A percentile compares a stretch with the other conserved stretches of the same genome.
Evolutionary conservation across 2,329 filamentous ascomycete species (phyloP).

Genomic region (Paramyrothecium roridum): DNA sequence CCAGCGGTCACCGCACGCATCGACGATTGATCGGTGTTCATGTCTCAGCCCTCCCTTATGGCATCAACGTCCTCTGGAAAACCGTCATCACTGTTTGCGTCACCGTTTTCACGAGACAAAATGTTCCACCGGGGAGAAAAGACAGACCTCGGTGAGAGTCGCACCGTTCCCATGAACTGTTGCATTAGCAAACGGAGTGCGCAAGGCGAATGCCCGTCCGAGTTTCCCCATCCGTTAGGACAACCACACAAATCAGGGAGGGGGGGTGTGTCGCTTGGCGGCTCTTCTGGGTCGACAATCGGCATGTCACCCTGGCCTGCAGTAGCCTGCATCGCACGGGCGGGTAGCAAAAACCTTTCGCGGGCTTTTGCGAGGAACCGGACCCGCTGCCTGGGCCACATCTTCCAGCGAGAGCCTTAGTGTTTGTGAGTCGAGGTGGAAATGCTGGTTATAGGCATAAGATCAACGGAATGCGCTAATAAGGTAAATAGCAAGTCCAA

Average conservation of each 20-base stretch:
- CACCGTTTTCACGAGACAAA: neutral
- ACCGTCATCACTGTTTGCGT: neutral
- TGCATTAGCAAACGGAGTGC: neutral
- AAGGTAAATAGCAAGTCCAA: neutral
- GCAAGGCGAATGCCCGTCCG: neutral
- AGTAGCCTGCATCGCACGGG: neutral
- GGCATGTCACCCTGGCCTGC: neutral
- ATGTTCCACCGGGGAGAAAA: too few relatives aligned
- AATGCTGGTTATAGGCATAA: neutral
- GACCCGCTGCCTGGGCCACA: too few relatives aligned
- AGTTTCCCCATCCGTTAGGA: neutral
- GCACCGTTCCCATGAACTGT: neutral
- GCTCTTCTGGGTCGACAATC: neutral
- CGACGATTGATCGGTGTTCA: too few relatives aligned
- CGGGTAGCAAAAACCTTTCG: neutral
- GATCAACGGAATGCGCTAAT: neutral
- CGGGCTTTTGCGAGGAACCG: neutral
- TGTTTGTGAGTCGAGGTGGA: neutral
- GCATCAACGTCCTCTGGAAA: neutral
- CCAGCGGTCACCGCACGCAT: too few relatives aligned
- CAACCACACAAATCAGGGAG: neutral
- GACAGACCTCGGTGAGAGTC: neutral
- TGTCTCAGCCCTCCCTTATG: too few relatives aligned
- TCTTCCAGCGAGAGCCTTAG: neutral
- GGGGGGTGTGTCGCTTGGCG: neutral